These are phyloP conservation scores for Takashimella koratensis DNA, from an alignment of 1,284 basidiomycete genomes.

Conservation along the genomic window DNA sequence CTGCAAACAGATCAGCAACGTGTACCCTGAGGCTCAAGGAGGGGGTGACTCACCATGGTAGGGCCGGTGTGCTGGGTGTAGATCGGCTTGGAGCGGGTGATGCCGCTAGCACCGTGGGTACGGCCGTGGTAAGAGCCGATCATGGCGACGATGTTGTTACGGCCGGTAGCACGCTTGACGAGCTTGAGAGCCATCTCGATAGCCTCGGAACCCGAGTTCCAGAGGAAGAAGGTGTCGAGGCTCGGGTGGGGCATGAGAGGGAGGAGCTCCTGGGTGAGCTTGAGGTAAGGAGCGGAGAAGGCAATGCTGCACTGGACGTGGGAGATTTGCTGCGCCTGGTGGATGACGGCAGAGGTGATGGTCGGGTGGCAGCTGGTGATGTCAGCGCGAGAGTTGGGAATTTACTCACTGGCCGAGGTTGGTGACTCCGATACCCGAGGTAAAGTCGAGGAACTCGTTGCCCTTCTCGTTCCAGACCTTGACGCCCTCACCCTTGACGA, in stretches of 20 bases:
- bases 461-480: slow-evolving; percentile 64
- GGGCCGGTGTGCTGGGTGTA: slow-evolving; percentile 58
- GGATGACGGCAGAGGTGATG: slow-evolving; percentile 76
- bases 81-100: slow-evolving; percentile 85
- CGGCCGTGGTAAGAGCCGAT: slow-evolving; percentile 84
- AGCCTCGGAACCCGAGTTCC: slow-evolving; percentile 65
- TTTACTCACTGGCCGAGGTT: slow-evolving; percentile 20
- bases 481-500: slow-evolving; percentile 72
- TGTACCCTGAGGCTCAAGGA: no score
- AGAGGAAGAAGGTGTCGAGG: slow-evolving; percentile 78
- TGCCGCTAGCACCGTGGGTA: slow-evolving; percentile 71
- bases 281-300: slow-evolving; percentile 17
- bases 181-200: slow-evolving; percentile 38
- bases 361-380: slow-evolving; percentile 69
- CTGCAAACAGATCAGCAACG: slow-evolving; percentile 7
- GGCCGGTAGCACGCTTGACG: slow-evolving; percentile 69
- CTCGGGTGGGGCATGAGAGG: slow-evolving; percentile 21
- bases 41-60: slow-evolving; percentile 8
- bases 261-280: slow-evolving; percentile 22
- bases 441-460: slow-evolving; percentile 70
- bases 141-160: slow-evolving; percentile 83
- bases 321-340: slow-evolving; percentile 74
- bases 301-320: slow-evolving; percentile 60
- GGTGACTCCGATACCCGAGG: slow-evolving; percentile 67
- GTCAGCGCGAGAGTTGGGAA: slow-evolving; percentile 19